Evolutionary conservation across 2,329 filamentous ascomycete species (phyloP), one percentile per base, ranked within the genome.

Genomic region (Penicillium polonicum): DNA sequence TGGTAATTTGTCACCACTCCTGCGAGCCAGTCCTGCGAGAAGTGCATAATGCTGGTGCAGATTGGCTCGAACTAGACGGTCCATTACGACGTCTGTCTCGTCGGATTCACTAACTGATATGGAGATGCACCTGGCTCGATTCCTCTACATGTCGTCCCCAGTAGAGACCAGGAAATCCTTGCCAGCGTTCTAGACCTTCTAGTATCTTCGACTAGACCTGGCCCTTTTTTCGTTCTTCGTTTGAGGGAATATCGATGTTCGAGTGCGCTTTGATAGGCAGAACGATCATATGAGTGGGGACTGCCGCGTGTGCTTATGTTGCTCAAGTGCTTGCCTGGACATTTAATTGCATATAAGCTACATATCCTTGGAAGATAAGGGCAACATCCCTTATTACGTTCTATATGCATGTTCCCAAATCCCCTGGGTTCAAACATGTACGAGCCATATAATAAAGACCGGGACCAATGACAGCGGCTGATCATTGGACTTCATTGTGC

Each of bases 221-320:
- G n/a, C 60, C 65, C 25, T 66, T 60, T 9, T 7, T 55, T 36
- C 1, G 59, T 85, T 66, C 60, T 7, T 56, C 29, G 1, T 58
- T 85, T 62, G 82, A 83, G 0, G 83, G 84, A 65, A 90, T 86
- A 58, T 89, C 87, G 25, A 78, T 57, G 10, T 55, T 48, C 31
- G 58, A 23, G 8, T 50, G 39, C 27, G 73, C 48, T 79, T 79
- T n/a, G 79, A 76, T 6, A 83, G 82, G 57, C 48, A 68, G 55
- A 45, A 63, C 51, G 57, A 64, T 58, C 60, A 63, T 67, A 31
- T 64, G 62, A 17, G 63, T 67, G 61, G 66, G 61, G 55, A 39
- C 57, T 54, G 60, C 62, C 46, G 61, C 52, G 58, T 57, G 51
- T 48, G 54, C 51, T 52, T 52, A 60, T 63, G 17, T 46, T 23